Evolutionary conservation across 2,329 filamentous ascomycete species (phyloP).

Genomic region (Xylaria sp.): DNA sequence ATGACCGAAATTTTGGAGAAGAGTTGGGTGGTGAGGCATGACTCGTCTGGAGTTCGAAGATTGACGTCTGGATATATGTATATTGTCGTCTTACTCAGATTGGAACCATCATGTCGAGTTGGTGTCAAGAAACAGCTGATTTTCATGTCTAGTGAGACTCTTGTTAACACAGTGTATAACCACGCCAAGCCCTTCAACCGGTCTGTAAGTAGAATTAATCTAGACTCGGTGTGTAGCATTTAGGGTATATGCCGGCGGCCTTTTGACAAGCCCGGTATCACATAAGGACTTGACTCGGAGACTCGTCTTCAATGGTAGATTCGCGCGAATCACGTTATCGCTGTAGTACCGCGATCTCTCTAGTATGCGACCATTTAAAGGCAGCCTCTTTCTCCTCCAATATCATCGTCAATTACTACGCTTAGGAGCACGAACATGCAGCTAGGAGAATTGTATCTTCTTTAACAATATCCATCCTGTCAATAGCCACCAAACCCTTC

Average conservation of each 20-base stretch:
- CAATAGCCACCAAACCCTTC: not conserved
- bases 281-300: not conserved
- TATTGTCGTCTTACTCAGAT: constrained; percentile 7
- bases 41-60: not conserved
- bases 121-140: not conserved
- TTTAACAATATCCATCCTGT: not conserved
- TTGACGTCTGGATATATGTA: not conserved
- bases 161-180: not conserved
- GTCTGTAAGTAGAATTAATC: not conserved
- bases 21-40: not conserved
- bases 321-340: not conserved
- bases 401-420: not conserved
- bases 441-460: not conserved
- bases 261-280: not conserved
- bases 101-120: not conserved
- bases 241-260: not conserved
- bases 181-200: not conserved
- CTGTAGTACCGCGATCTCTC: not conserved
- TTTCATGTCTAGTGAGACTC: not conserved
- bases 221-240: not conserved
- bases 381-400: not conserved
- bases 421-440: not conserved
- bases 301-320: not conserved
- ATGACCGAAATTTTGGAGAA: not conserved
- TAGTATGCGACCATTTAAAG: not conserved